Base-by-base conservation (phyloP, 2,329 filamentous ascomycete genomes). In the Ophiostoma sp. region DNA sequence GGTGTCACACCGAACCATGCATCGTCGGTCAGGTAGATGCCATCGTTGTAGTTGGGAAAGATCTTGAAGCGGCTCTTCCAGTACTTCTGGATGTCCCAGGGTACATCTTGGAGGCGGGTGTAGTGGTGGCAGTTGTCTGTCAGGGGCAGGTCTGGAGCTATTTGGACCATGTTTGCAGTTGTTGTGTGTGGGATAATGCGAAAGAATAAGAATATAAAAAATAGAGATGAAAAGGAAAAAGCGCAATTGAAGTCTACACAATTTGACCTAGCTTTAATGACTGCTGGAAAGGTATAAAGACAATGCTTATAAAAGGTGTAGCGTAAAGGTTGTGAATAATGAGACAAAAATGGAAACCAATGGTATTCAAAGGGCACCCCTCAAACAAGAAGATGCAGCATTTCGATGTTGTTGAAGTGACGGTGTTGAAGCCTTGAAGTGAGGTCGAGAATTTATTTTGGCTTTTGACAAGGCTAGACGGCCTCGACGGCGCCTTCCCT, bases 1-100 rank as follows among this genome's bases (percentile, higher is more conserved):
- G 96, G 95, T 0, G 97, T 99, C 8, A 98, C 95, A 72, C 95
- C 96, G 81, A 96, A 99, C 96, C 96, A 99, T 71, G 94, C 92
- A 82, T 95, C 92, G 80, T 97, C 91, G 0, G 97, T 99, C 86
- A 99, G 90, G 85, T 90, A 92, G 77, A 99, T 88, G 72, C 94
- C 95, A 74, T 95, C 88, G 80, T 98, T 92, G 80, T 98, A 99
- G 78, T 87, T 88, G 19, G 91, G 91, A 83, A 97, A 99, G 76
- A 99, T 93, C 70, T 90, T 91, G 81, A 96, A 91, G 74, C 96
- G 89, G 79, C 98, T 95, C 19, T 91, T 87, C 89, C 93, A 99
- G 82, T 99, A 99, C 93, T 97, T 98, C 81, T 93, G 91, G 72
- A 97, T 89, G 78, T 97, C 90, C 85, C 87, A 90, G 0, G 94